Percentiles rank a stretch among this genome's conserved stretches.
Conservation (phyloP, 495 filamentous ascomycete species). For the Hypoxylon trugodes region DNA sequence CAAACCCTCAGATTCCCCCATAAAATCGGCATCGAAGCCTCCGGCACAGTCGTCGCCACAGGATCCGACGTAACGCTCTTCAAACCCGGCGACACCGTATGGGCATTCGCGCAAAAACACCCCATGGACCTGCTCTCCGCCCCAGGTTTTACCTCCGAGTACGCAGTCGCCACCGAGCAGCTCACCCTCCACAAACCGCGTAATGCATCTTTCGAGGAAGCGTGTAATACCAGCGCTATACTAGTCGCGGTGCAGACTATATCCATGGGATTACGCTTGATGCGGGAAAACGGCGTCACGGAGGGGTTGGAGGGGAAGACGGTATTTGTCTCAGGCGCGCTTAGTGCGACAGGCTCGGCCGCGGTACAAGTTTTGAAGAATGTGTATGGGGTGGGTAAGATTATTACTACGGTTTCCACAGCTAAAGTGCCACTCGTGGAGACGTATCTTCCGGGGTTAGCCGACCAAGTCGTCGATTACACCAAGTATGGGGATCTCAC, state of each 20-base stretch:
- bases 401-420: constrained; percentile 64
- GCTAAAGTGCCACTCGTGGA: constrained; percentile 58
- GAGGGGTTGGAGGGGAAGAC: constrained; percentile 60
- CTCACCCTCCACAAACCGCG: constrained; percentile 52
- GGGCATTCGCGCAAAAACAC: constrained; percentile 41
- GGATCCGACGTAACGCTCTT: constrained; percentile 54
- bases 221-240: constrained; percentile 47
- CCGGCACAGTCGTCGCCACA: constrained; percentile 57
- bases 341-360: constrained; percentile 60
- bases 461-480: constrained; percentile 60
- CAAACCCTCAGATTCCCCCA: constrained; percentile 32
- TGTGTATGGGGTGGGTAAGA: constrained; percentile 56
- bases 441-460: constrained; percentile 46
- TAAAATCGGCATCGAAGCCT: constrained; percentile 41
- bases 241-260: constrained; percentile 57
- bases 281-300: constrained; percentile 47
- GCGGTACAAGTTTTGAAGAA: constrained; percentile 64
- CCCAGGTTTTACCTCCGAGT: constrained; percentile 51
- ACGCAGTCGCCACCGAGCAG: constrained; percentile 42
- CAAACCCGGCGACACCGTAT: constrained; percentile 62
- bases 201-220: constrained; percentile 43
- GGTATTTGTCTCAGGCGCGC: constrained; percentile 61
- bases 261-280: constrained; percentile 45
- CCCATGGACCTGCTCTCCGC: constrained; percentile 37
- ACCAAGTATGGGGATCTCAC: constrained; percentile 50